phyloP scores from a whole-genome alignment of 2,329 filamentous ascomycete species.

The Aspergillus brasiliensis region DNA sequence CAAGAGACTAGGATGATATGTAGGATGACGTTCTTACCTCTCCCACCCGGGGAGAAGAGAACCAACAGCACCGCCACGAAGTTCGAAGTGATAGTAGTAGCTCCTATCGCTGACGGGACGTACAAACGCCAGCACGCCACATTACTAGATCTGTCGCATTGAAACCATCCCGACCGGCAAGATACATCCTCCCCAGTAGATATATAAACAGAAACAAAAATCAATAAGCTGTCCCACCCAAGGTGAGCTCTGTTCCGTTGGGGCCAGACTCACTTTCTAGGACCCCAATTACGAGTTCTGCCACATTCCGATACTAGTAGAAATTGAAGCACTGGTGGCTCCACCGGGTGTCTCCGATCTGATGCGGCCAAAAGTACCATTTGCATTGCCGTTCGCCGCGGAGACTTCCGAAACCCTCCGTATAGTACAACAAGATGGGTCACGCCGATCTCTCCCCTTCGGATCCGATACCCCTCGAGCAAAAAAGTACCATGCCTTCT shows the following conservation, averaged over 20 bases:
- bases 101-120: background rate
- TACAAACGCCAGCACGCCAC: background rate
- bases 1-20: background rate
- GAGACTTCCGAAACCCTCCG: background rate
- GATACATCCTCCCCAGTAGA: background rate
- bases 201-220: background rate
- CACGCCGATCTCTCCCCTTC: background rate
- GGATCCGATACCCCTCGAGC: background rate
- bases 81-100: background rate
- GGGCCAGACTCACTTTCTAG: background rate
- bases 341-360: background rate
- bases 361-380: background rate
- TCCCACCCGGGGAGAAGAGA: too few species aligned
- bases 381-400: background rate
- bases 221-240: background rate
- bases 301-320: background rate
- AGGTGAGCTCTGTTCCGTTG: background rate
- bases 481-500: background rate
- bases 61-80: background rate
- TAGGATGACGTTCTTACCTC: background rate
- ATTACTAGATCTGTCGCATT: background rate
- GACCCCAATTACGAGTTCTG: background rate
- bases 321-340: background rate
- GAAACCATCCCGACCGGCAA: background rate
- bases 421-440: background rate